phyloP scores from a whole-genome alignment of 768 basidiomycete genomes.

The Mycena galericulata region DNA sequence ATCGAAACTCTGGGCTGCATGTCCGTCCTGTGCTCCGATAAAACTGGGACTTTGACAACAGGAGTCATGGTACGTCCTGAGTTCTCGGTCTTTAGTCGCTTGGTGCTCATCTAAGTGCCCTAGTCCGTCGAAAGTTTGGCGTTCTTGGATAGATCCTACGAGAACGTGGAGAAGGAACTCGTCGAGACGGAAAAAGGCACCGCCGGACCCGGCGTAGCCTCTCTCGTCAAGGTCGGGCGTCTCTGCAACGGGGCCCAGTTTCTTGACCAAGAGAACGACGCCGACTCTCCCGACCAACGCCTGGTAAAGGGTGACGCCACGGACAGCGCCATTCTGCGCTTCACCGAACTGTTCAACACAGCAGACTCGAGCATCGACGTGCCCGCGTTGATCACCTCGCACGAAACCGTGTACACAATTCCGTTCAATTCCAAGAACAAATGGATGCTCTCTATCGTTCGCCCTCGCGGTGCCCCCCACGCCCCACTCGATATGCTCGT shows the following conservation, averaged over 20 bases:
- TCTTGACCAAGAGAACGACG: constrained; percentile 41
- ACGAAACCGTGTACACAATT: constrained; percentile 49
- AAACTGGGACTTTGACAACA: constrained; percentile 67
- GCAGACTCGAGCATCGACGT: constrained; percentile 38
- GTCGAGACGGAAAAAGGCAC: constrained; percentile 2
- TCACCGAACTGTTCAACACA: constrained; percentile 49
- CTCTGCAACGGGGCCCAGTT: constrained; percentile 72
- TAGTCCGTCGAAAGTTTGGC: constrained; percentile 56
- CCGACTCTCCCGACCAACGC: constrained; percentile 45
- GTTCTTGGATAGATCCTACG: constrained; percentile 43
- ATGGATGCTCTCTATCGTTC: constrained; percentile 65
- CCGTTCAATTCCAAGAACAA: constrained; percentile 67
- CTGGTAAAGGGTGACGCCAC: constrained; percentile 61
- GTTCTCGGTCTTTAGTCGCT: background rate
- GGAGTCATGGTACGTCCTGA: constrained; percentile 50
- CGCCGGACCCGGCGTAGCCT: background rate
- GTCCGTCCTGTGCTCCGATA: constrained; percentile 68
- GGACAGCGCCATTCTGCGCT: constrained; percentile 66
- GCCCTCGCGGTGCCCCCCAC: background rate
- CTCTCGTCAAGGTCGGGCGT: constrained; percentile 50
- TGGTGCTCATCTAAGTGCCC: background rate
- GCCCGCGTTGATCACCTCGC: constrained; percentile 30
- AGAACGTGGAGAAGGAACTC: constrained; percentile 1
- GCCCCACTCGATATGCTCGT: constrained; percentile 51
- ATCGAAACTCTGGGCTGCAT: constrained; percentile 73